Percentiles rank a stretch among this genome's conserved stretches.
These are phyloP conservation scores for Geranium brycei DNA, from an alignment of 345 rosid species.

Conservation along the genomic window DNA sequence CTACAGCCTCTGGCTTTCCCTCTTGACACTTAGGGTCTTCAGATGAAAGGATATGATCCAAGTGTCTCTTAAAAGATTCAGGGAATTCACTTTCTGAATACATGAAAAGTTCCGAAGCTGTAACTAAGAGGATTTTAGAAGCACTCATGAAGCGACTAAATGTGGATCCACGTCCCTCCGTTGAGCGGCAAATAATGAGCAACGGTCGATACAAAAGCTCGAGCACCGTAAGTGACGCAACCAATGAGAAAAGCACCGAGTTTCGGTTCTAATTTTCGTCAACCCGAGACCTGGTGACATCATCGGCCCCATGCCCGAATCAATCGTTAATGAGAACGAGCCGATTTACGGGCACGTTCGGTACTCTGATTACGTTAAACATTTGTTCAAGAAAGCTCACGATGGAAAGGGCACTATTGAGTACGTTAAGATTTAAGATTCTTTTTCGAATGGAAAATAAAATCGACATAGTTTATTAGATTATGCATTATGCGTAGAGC, in stretches of 20 bases:
- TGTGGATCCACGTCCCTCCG: slow-evolving; percentile 19
- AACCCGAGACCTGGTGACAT: slow-evolving; percentile 10
- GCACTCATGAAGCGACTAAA: slow-evolving; percentile 12
- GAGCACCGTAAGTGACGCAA: slow-evolving; percentile 14
- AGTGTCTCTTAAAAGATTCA: slow-evolving; percentile 50
- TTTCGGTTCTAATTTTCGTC: slow-evolving; percentile 19
- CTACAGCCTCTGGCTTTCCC: slow-evolving; percentile 82
- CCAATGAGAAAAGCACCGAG: slow-evolving; percentile 10
- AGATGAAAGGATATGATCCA: slow-evolving; percentile 32
- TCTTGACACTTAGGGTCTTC: slow-evolving; percentile 77
- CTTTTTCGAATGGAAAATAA: too few species aligned
- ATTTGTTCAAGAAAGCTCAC: slow-evolving; percentile 25
- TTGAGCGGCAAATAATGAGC: slow-evolving; percentile 16
- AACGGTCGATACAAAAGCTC: slow-evolving; percentile 17
- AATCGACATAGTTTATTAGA: too few species aligned
- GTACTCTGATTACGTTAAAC: slow-evolving; percentile 22
- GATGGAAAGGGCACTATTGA: slow-evolving; percentile 22
- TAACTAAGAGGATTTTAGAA: slow-evolving; percentile 4
- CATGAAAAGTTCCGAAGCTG: slow-evolving; percentile 12
- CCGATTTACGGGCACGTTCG: slow-evolving; percentile 14
- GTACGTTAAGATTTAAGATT: slow-evolving; percentile 11
- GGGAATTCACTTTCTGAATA: slow-evolving; percentile 70
- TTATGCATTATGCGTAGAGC: too few species aligned
- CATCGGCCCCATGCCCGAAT: slow-evolving; percentile 15
- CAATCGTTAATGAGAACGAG: slow-evolving; percentile 10